Conservation (phyloP, 1,139 yeast species). For the Taiozyma onychis region DNA sequence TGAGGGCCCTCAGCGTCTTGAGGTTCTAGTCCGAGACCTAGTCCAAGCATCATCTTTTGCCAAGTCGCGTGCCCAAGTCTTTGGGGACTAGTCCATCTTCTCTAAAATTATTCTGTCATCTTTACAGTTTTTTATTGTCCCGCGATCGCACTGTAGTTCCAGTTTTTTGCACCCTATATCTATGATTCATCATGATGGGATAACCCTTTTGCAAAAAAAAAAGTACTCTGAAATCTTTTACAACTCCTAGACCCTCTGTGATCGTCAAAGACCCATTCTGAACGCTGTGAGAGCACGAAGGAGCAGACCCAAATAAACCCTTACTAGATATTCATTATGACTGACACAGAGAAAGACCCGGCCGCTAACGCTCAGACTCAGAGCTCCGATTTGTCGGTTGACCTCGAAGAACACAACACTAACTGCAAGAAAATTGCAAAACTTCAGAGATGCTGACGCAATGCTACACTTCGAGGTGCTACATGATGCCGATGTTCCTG, state of each 20-base stretch:
- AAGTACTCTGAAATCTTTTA: no score
- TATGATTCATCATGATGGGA: background rate
- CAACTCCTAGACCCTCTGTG: no score
- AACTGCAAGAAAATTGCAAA: conserved; percentile 12
- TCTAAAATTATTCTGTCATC: background rate
- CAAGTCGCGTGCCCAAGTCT: background rate
- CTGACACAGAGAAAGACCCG: background rate
- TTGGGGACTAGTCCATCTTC: background rate
- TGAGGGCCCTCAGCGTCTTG: no score
- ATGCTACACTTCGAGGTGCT: conserved; percentile 33
- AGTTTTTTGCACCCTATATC: background rate
- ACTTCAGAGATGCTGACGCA: conserved; percentile 33
- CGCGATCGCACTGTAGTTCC: no score
- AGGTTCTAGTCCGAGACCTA: no score
- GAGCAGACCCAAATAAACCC: no score
- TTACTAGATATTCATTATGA: background rate
- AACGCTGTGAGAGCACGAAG: no score
- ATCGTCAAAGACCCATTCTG: no score
- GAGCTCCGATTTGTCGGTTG: background rate
- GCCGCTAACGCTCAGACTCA: background rate
- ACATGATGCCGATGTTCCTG: conserved; percentile 28
- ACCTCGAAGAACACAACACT: background rate
- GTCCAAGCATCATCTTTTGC: background rate
- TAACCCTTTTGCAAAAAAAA: no score
- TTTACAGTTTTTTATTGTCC: background rate